Conservation (phyloP, 306 rosid genomes). For the Vicia faba region DNA sequence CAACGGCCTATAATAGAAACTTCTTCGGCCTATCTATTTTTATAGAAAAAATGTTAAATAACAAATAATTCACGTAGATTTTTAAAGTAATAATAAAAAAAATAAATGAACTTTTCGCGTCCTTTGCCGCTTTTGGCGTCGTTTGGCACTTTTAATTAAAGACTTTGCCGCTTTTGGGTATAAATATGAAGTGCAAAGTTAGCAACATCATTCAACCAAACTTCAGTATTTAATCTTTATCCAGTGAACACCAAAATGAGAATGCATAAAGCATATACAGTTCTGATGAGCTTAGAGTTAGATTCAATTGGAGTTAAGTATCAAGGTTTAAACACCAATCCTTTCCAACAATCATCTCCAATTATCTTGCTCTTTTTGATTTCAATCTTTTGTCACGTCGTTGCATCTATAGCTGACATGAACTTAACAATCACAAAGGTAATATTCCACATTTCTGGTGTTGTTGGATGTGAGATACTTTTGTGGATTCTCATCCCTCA, state of each 20-base stretch:
- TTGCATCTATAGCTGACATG: not conserved
- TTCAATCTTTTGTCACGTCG: not conserved
- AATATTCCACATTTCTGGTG: not conserved
- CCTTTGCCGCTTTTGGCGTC: too few relatives aligned
- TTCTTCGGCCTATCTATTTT: too few relatives aligned
- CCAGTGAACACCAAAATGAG: not conserved
- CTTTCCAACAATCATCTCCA: not conserved
- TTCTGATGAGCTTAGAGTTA: not conserved
- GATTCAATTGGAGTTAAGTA: not conserved
- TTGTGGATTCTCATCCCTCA: not conserved
- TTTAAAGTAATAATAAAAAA: too few relatives aligned
- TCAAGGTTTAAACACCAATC: not conserved
- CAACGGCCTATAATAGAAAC: too few relatives aligned
- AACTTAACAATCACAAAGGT: not conserved
- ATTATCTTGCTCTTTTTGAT: not conserved
- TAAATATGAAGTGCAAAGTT: too few relatives aligned
- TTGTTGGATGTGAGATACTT: slow-evolving; percentile 10
- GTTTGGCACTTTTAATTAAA: too few relatives aligned
- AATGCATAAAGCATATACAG: not conserved
- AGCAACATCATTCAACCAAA: too few relatives aligned
- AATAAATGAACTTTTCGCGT: too few relatives aligned
- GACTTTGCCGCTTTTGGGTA: too few relatives aligned
- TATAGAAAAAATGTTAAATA: too few relatives aligned
- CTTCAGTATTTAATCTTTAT: too few relatives aligned
- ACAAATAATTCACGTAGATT: too few relatives aligned